A percentile compares a stretch with the other conserved stretches of the same genome.
phyloP scores from a whole-genome alignment of 768 basidiomycete species.

The Amanita jacksonii region DNA sequence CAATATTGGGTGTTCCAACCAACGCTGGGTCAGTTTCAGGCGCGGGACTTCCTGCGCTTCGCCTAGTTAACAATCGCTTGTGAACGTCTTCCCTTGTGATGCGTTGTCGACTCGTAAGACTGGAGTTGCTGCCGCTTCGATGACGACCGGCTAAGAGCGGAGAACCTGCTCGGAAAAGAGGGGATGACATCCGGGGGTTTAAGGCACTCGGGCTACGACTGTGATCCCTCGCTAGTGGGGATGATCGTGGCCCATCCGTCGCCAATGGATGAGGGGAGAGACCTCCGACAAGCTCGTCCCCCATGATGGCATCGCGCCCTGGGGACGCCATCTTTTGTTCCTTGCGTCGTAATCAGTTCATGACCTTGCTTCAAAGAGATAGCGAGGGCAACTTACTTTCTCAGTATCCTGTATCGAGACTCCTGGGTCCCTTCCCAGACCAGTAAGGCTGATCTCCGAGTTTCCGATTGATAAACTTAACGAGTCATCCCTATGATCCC shows the following conservation, averaged over 20 bases:
- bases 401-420: constrained; percentile 3
- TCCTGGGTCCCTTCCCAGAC: constrained; percentile 8
- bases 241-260: constrained; percentile 1
- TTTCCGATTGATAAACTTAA: constrained; percentile 12
- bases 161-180: constrained; percentile 1
- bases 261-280: constrained; percentile 1
- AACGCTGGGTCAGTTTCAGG: constrained; percentile 13
- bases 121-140: constrained; percentile 9
- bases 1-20: not conserved
- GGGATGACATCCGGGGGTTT: constrained; percentile 2
- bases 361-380: not conserved
- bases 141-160: constrained; percentile 1
- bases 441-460: constrained; percentile 19
- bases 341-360: not conserved
- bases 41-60: constrained; percentile 34
- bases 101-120: constrained; percentile 25
- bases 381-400: constrained; percentile 1
- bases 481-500: constrained; percentile 15
- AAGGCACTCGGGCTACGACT: constrained; percentile 3
- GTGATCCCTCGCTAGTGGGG: constrained; percentile 5
- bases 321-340: not conserved
- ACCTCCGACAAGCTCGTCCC: not conserved
- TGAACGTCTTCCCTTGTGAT: constrained; percentile 49
- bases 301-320: not conserved
- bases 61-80: constrained; percentile 33